Evolutionary conservation across 495 filamentous ascomycete species (phyloP).

Genomic region (Aspergillus haitiensis): DNA sequence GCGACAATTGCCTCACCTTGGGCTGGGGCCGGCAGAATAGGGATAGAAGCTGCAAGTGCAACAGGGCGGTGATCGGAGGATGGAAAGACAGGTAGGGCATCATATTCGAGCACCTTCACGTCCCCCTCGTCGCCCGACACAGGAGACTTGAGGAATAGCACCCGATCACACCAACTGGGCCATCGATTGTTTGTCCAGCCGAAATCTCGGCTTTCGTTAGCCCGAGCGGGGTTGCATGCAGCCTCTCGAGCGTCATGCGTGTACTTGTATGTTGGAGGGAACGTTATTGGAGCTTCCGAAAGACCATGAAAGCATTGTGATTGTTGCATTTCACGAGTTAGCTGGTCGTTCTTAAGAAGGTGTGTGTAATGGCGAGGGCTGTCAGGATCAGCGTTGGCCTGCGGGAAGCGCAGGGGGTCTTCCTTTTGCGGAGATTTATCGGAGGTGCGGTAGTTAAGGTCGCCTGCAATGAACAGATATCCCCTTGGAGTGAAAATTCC

Average conservation of each 20-base stretch:
- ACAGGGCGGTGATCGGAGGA: conserved; percentile 88
- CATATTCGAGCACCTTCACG: conserved; percentile 60
- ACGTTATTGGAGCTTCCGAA: conserved; percentile 68
- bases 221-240: conserved; percentile 22
- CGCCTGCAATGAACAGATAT: conserved; percentile 84
- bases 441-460: conserved; percentile 91
- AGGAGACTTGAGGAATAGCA: conserved; percentile 72
- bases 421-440: conserved; percentile 53
- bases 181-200: conserved; percentile 75
- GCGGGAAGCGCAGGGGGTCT: conserved; percentile 58
- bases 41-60: conserved; percentile 62
- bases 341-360: conserved; percentile 75
- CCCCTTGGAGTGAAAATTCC: conserved; percentile 70
- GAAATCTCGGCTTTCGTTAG: conserved; percentile 57
- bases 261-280: conserved; percentile 94
- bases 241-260: conserved; percentile 46
- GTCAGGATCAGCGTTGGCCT: conserved; percentile 50
- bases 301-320: conserved; percentile 73
- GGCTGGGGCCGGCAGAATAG: conserved; percentile 38
- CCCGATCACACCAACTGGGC: conserved; percentile 93
- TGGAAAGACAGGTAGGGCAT: conserved; percentile 68
- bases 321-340: conserved; percentile 63
- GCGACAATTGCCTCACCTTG: conserved; percentile 29
- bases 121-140: conserved; percentile 40
- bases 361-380: conserved; percentile 55